These are phyloP conservation scores for Malassezia brasiliensis DNA, from an alignment of 1,284 basidiomycete genomes.

Conservation along the genomic window DNA sequence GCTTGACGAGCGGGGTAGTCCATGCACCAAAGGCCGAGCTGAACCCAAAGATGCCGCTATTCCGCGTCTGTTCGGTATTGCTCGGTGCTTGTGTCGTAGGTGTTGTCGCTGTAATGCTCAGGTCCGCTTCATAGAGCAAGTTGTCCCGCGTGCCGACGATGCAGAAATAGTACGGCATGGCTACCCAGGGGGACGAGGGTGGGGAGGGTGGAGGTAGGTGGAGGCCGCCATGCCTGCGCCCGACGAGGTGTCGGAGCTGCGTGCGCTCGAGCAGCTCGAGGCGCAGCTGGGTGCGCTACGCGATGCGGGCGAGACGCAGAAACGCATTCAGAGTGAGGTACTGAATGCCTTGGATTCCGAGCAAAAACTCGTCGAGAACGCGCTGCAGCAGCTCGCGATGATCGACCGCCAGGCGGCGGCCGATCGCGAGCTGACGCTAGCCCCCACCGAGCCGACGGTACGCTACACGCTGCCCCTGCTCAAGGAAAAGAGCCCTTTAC, in stretches of 20 bases:
- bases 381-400: slow-evolving; percentile 18
- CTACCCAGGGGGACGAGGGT: neutral
- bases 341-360: slow-evolving; percentile 9
- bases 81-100: slow-evolving; percentile 2
- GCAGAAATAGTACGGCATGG: slow-evolving; percentile 38
- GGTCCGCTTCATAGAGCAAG: slow-evolving; percentile 42
- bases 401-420: neutral
- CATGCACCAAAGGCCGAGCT: slow-evolving; percentile 19
- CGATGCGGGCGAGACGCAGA: neutral
- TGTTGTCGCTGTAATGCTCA: slow-evolving; percentile 26
- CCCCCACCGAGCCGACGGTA: neutral
- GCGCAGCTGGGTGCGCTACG: slow-evolving; percentile 5
- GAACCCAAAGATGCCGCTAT: slow-evolving; percentile 2
- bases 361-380: slow-evolving; percentile 13
- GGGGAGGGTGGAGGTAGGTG: neutral
- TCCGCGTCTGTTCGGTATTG: neutral
- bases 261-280: slow-evolving; percentile 1
- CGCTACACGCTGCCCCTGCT: slow-evolving; percentile 4
- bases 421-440: neutral
- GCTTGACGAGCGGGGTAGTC: neutral
- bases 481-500: neutral
- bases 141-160: slow-evolving; percentile 44
- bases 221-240: neutral
- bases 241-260: neutral
- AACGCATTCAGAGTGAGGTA: slow-evolving; percentile 4